Evolutionary conservation across 257 asterid genomes (phyloP).

Genomic region (Echium plantagineum): DNA sequence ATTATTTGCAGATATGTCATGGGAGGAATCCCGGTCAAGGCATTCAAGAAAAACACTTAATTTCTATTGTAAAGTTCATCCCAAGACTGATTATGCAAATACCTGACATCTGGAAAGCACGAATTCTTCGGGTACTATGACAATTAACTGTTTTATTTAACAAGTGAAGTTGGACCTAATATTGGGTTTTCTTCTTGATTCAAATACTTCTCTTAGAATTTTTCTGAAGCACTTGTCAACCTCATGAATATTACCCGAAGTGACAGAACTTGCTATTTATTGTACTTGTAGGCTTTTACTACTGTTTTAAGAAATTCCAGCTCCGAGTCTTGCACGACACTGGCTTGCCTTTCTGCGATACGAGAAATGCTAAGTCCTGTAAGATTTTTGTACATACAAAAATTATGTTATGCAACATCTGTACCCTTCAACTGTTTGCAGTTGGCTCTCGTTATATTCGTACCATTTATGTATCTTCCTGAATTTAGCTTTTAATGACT

Average conservation of each 20-base stretch:
- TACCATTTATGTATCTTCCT: neutral
- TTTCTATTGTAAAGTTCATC: slow-evolving; percentile 53
- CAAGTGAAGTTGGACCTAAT: neutral
- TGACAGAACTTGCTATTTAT: neutral
- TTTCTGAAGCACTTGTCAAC: neutral
- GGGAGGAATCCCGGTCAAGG: slow-evolving; percentile 31
- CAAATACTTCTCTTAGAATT: neutral
- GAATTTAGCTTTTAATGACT: slow-evolving; percentile 6
- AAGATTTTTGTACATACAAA: slow-evolving; percentile 19
- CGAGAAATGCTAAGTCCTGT: slow-evolving; percentile 69
- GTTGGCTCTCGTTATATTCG: neutral
- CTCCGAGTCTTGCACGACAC: slow-evolving; percentile 51
- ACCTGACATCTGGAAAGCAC: slow-evolving; percentile 57
- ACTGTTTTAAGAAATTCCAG: slow-evolving; percentile 46
- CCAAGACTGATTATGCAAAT: slow-evolving; percentile 49
- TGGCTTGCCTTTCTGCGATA: slow-evolving; percentile 73
- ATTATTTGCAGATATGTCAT: slow-evolving; percentile 36
- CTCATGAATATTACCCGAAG: neutral
- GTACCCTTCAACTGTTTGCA: neutral
- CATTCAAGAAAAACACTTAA: slow-evolving; percentile 48
- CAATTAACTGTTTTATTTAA: neutral
- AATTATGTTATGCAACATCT: neutral
- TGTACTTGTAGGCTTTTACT: slow-evolving; percentile 58
- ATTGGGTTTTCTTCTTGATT: neutral
- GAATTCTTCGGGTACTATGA: slow-evolving; percentile 59